These are phyloP conservation scores for Auxenochlorella pyrenoidosa DNA, from an alignment of 139 green algal genomes.

Conservation along the genomic window DNA sequence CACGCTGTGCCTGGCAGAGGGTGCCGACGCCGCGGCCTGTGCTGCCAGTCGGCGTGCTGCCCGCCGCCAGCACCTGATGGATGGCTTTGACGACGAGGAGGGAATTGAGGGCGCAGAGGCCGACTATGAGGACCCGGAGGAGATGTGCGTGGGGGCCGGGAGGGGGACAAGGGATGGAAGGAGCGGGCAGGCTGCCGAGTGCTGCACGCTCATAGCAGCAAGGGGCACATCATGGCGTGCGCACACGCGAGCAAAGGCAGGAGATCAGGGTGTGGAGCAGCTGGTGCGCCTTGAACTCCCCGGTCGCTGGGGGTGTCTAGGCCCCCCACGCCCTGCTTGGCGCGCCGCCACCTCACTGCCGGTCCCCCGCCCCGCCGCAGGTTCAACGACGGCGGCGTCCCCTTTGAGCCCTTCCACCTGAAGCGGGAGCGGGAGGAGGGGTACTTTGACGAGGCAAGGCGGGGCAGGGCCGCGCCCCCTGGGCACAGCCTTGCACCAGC, in stretches of 20 bases:
- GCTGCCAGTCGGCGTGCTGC: constrained; percentile 10
- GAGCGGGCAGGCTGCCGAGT: not conserved
- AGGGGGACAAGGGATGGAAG: not conserved
- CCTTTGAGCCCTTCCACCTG: constrained; percentile 91
- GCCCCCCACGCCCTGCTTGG: too few relatives aligned
- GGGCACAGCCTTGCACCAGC: too few relatives aligned
- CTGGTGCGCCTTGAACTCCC: too few relatives aligned
- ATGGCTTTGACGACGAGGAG: constrained; percentile 38
- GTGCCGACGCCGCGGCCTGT: not conserved
- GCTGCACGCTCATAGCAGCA: too few relatives aligned
- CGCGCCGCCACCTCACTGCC: too few relatives aligned
- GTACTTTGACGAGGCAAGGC: constrained; percentile 57
- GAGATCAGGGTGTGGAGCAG: too few relatives aligned
- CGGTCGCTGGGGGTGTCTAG: too few relatives aligned
- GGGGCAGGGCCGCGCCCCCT: too few relatives aligned
- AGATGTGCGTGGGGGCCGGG: constrained; percentile 42
- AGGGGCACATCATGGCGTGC: too few relatives aligned
- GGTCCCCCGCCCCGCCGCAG: not conserved
- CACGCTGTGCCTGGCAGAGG: constrained; percentile 3
- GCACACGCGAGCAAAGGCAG: too few relatives aligned
- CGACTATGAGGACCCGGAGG: constrained; percentile 97
- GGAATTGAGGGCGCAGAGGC: constrained; percentile 85
- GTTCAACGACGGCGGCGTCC: constrained; percentile 64
- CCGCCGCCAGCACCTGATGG: constrained; percentile 18
- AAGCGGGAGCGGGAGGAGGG: constrained; percentile 76